phyloP scores from a whole-genome alignment of 2,329 filamentous ascomycete genomes.

The Clarireedia monteithiana region DNA sequence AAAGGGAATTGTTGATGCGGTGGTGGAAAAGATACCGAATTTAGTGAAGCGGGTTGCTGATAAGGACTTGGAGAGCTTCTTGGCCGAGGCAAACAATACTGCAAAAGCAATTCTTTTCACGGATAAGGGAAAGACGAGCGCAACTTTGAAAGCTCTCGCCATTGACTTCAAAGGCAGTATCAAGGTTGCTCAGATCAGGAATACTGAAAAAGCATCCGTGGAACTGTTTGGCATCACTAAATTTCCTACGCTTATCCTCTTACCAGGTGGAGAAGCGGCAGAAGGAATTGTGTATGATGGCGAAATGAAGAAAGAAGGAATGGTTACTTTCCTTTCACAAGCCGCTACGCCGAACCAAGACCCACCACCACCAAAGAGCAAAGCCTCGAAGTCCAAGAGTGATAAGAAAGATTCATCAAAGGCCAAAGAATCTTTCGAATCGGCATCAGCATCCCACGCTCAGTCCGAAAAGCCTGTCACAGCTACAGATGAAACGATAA shows the following conservation, averaged over 20 bases:
- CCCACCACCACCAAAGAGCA: slow-evolving; percentile 44
- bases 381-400: slow-evolving; percentile 34
- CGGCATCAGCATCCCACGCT: slow-evolving; percentile 43
- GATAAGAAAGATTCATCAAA: slow-evolving; percentile 30
- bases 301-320: slow-evolving; percentile 74
- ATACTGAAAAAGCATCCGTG: slow-evolving; percentile 53
- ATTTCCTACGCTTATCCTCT: slow-evolving; percentile 73
- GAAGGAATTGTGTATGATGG: slow-evolving; percentile 70
- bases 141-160: slow-evolving; percentile 74
- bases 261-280: slow-evolving; percentile 60
- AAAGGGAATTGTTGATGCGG: slow-evolving; percentile 80
- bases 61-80: slow-evolving; percentile 69
- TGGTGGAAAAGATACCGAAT: slow-evolving; percentile 84
- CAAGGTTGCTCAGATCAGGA: slow-evolving; percentile 71
- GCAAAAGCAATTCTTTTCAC: slow-evolving; percentile 89
- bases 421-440: slow-evolving; percentile 40
- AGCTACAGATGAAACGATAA: slow-evolving; percentile 42
- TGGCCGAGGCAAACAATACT: slow-evolving; percentile 56
- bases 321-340: slow-evolving; percentile 77
- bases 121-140: slow-evolving; percentile 82
- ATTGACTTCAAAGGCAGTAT: slow-evolving; percentile 84
- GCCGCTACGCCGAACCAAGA: slow-evolving; percentile 73
- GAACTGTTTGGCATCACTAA: slow-evolving; percentile 67
- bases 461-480: slow-evolving; percentile 39
- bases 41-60: slow-evolving; percentile 77